Percentiles rank a stretch among this genome's conserved stretches.
These are phyloP conservation scores for Mercurialis annua DNA, from an alignment of 345 rosid genomes.

Conservation along the genomic window DNA sequence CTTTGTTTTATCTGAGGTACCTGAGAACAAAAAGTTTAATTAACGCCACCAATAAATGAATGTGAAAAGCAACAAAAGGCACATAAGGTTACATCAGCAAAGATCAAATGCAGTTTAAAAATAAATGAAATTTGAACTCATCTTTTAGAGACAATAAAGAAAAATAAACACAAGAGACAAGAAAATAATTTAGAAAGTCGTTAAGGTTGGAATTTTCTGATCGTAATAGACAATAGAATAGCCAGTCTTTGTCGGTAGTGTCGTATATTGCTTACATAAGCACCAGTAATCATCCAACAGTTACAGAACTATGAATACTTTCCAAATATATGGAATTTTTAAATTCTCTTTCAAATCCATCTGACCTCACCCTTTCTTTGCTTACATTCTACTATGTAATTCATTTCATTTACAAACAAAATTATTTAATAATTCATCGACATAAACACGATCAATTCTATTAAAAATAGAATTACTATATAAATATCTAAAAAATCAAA, in stretches of 20 bases:
- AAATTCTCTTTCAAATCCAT: background rate
- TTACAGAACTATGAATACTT: background rate
- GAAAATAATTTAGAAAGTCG: conserved; percentile 10
- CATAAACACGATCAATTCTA: no score
- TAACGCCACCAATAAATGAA: background rate
- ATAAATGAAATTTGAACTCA: background rate
- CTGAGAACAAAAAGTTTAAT: conserved; percentile 13
- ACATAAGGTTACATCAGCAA: background rate
- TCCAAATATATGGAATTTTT: background rate
- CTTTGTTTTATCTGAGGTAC: conserved; percentile 43
- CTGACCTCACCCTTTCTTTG: background rate
- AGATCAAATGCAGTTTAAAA: conserved; percentile 5
- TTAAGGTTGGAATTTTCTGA: conserved; percentile 1
- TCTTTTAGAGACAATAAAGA: conserved; percentile 9
- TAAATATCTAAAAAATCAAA: no score
- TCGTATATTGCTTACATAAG: background rate
- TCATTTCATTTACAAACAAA: background rate
- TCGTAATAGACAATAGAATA: conserved; percentile 8
- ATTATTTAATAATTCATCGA: background rate
- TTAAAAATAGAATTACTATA: no score
- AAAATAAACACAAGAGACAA: conserved; percentile 10
- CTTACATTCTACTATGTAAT: no score
- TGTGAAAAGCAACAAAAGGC: background rate
- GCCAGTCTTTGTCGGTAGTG: background rate
- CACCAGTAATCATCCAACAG: conserved; percentile 1